These are phyloP conservation scores for Hygrocybe coccinea DNA, from an alignment of 768 basidiomycete species.

Conservation along the genomic window DNA sequence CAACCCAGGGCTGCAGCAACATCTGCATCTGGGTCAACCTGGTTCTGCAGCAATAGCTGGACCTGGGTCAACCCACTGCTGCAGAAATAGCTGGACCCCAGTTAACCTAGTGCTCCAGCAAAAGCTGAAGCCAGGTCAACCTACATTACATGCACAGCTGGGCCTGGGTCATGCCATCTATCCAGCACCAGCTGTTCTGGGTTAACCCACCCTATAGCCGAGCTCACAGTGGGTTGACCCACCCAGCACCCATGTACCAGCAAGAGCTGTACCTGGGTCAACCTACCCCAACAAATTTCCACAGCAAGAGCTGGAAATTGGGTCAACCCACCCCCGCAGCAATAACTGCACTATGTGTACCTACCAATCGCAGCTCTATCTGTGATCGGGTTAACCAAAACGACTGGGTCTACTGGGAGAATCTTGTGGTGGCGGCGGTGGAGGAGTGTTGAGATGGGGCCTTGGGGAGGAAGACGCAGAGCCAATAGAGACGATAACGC, in stretches of 20 bases:
- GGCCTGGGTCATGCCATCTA: background rate
- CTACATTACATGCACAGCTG: background rate
- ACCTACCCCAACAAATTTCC: background rate
- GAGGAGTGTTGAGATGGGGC: too few relatives aligned
- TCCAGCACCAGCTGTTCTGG: too few relatives aligned
- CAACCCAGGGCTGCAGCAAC: too few relatives aligned
- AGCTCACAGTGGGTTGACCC: too few relatives aligned
- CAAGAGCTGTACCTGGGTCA: background rate
- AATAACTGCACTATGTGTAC: background rate
- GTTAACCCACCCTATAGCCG: too few relatives aligned
- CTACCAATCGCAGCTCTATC: background rate
- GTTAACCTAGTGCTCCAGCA: background rate
- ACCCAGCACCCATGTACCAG: background rate
- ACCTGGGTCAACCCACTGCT: too few relatives aligned
- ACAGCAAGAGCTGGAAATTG: background rate
- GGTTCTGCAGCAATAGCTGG: too few relatives aligned
- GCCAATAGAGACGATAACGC: too few relatives aligned
- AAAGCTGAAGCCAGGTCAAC: background rate
- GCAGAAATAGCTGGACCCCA: too few relatives aligned
- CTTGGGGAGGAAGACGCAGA: too few relatives aligned
- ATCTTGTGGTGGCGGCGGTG: too few relatives aligned
- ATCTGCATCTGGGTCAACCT: too few relatives aligned
- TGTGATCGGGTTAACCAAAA: background rate
- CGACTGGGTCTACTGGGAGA: background rate
- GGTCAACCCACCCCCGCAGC: background rate